Percentiles rank a stretch among this genome's conserved stretches.
phyloP scores from a whole-genome alignment of 2,329 filamentous ascomycete genomes.

The Hypoxylon sp. region DNA sequence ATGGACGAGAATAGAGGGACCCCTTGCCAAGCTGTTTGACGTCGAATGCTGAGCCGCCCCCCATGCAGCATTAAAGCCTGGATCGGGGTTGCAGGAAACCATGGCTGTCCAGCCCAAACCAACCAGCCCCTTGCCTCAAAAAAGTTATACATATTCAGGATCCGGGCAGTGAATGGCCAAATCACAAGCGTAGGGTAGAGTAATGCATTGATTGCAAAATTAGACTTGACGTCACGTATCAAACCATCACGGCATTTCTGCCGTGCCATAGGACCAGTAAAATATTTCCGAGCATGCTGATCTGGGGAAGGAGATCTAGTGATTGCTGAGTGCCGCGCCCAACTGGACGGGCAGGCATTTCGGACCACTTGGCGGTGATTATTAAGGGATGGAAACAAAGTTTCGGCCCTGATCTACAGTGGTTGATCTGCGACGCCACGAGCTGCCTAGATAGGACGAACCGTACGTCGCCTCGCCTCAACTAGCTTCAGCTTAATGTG shows the following conservation, averaged over 20 bases:
- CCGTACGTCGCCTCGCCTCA: slow-evolving; percentile 12
- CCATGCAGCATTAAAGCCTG: slow-evolving; percentile 8
- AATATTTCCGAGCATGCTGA: slow-evolving; percentile 23
- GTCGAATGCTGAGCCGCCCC: slow-evolving; percentile 36
- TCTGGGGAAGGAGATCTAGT: slow-evolving; percentile 37
- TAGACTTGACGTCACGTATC: slow-evolving; percentile 16
- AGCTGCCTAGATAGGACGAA: slow-evolving; percentile 38
- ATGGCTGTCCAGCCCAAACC: slow-evolving; percentile 22
- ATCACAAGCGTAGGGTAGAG: slow-evolving; percentile 23
- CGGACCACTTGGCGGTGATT: slow-evolving; percentile 21
- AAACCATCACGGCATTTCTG: slow-evolving; percentile 6
- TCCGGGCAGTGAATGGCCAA: neutral
- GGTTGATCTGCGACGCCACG: slow-evolving; percentile 15
- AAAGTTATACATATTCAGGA: slow-evolving; percentile 13
- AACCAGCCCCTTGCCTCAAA: slow-evolving; percentile 16
- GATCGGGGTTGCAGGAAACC: neutral
- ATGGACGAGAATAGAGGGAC: slow-evolving; percentile 12
- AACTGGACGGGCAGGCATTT: slow-evolving; percentile 12
- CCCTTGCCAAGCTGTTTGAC: slow-evolving; percentile 35
- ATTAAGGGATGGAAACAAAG: slow-evolving; percentile 35
- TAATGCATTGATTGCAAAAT: slow-evolving; percentile 19
- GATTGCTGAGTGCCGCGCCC: slow-evolving; percentile 18
- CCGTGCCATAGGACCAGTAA: slow-evolving; percentile 3
- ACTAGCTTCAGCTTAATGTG: slow-evolving; percentile 9
- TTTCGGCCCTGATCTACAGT: slow-evolving; percentile 28